Conservation (phyloP, 192 early-diverging fungal genomes). For the Podila horticola region DNA sequence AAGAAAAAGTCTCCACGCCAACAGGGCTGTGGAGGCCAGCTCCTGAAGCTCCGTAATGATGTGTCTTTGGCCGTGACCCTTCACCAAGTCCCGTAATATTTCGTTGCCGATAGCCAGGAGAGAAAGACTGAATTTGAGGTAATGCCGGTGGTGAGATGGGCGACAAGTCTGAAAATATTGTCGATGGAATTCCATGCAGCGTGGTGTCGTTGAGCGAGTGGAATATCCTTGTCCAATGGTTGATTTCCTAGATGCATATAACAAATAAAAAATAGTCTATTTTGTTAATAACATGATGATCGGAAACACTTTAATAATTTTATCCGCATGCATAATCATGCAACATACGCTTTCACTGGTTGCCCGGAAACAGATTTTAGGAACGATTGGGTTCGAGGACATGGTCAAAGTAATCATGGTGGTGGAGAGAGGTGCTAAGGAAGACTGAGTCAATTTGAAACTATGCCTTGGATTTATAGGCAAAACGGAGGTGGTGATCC, state of each 20-base stretch:
- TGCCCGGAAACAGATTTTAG: slow-evolving; percentile 29
- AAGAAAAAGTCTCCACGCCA: background rate
- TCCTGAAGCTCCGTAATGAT: background rate
- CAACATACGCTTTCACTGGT: slow-evolving; percentile 40
- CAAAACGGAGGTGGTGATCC: background rate
- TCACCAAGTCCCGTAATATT: background rate
- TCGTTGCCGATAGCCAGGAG: background rate
- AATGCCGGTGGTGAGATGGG: background rate
- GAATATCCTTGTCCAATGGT: slow-evolving; percentile 41
- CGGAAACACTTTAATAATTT: background rate
- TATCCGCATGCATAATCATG: background rate
- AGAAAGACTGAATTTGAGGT: background rate
- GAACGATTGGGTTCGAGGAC: slow-evolving; percentile 10
- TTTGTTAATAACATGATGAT: background rate
- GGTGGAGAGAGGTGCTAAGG: slow-evolving; percentile 6
- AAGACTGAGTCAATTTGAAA: slow-evolving; percentile 8
- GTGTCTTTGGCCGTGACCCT: background rate
- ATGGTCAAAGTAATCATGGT: slow-evolving; percentile 19
- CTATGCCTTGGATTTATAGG: slow-evolving; percentile 18
- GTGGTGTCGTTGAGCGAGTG: slow-evolving; percentile 23
- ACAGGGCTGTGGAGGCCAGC: background rate
- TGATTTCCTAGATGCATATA: slow-evolving; percentile 20
- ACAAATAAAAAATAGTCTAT: background rate
- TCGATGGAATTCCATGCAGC: background rate
- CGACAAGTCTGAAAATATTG: slow-evolving; percentile 4